phyloP scores from a whole-genome alignment of 2,329 filamentous ascomycete genomes.

The Diaporthe eres region DNA sequence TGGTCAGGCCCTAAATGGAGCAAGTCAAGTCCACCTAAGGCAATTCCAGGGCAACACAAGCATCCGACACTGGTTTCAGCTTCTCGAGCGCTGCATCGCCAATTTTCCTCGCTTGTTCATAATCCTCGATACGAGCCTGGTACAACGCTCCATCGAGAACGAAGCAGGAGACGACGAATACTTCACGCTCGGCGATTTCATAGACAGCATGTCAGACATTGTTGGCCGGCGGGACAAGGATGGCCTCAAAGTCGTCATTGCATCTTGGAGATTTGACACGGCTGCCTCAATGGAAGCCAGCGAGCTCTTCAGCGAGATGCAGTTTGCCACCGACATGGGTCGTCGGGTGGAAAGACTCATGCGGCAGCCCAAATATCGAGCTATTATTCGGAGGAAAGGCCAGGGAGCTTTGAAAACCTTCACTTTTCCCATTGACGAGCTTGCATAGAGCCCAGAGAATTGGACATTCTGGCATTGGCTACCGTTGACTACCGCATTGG shows the following conservation, averaged over 20 bases:
- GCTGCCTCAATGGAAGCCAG: neutral
- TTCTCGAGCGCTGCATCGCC: neutral
- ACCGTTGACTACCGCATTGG: too few species aligned
- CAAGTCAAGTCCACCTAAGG: neutral
- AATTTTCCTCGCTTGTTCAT: neutral
- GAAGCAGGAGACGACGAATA: neutral
- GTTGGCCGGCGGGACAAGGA: neutral
- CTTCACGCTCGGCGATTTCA: neutral
- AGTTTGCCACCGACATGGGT: constrained; percentile 1
- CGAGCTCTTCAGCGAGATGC: too few species aligned
- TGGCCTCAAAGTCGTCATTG: neutral
- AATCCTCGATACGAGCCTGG: neutral
- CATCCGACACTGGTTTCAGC: neutral
- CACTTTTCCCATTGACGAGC: too few species aligned
- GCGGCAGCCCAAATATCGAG: too few species aligned
- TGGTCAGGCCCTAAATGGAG: neutral
- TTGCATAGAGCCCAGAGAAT: too few species aligned
- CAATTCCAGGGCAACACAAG: neutral
- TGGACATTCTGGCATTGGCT: too few species aligned
- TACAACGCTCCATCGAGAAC: neutral
- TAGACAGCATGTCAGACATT: neutral
- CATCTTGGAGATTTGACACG: neutral
- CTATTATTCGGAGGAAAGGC: too few species aligned
- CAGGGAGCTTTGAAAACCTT: too few species aligned
- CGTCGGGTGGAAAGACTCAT: neutral